Evolutionary conservation across 2,329 filamentous ascomycete genomes (phyloP).

Genomic region (Falciphora oryzae): DNA sequence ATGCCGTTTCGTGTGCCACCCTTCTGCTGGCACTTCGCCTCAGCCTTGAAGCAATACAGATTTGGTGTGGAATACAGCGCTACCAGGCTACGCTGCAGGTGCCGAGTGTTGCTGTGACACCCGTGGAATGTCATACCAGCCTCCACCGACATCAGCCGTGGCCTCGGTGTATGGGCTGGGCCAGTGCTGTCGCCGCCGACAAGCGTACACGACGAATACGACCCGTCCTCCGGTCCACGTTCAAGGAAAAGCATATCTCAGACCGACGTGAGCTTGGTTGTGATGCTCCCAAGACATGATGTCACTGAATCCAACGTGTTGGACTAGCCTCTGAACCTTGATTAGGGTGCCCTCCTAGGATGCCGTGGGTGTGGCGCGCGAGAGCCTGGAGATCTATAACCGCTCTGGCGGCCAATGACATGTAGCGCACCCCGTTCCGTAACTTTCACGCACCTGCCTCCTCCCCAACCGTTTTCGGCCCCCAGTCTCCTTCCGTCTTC

Average conservation of each 20-base stretch:
- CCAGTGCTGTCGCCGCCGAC: neutral
- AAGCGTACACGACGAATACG: no score
- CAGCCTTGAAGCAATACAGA: neutral
- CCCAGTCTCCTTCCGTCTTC: neutral
- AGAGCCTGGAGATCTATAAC: neutral
- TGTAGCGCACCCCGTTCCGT: no score
- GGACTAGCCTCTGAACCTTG: no score
- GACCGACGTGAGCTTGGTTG: no score
- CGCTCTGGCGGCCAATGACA: neutral
- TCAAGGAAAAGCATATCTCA: no score
- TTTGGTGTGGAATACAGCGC: neutral
- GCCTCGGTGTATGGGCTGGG: neutral
- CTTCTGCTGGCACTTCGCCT: neutral
- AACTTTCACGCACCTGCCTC: neutral
- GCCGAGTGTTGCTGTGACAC: neutral
- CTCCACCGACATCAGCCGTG: neutral
- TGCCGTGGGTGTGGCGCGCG: no score
- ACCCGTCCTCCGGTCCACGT: no score
- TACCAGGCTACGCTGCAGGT: no score
- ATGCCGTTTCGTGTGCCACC: neutral
- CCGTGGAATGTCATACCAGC: neutral
- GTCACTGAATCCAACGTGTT: no score
- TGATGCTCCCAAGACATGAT: no score
- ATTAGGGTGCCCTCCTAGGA: no score
- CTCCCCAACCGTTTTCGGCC: neutral